These are phyloP conservation scores for Theileria equi DNA, from an alignment of 169 alveolate species.

Conservation along the genomic window DNA sequence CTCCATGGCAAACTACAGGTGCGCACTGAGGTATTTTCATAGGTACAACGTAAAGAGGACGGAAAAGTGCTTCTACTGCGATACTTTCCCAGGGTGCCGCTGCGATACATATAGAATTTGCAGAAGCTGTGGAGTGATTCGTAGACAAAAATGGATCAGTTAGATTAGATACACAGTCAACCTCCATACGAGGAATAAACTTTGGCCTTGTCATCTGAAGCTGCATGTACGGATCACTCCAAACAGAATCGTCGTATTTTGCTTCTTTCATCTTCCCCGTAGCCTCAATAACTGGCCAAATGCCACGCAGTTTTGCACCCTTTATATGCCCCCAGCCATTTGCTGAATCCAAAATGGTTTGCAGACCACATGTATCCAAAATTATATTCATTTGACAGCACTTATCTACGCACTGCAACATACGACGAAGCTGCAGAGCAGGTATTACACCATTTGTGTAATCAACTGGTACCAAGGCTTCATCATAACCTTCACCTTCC, in stretches of 20 bases:
- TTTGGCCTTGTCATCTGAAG: conserved; percentile 81
- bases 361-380: conserved; percentile 86
- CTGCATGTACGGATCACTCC: conserved; percentile 77
- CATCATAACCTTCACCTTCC: conserved; percentile 91
- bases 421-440: conserved; percentile 75
- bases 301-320: conserved; percentile 85
- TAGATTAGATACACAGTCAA: conserved; percentile 77
- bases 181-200: conserved; percentile 80
- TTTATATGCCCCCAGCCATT: conserved; percentile 79
- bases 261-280: conserved; percentile 84
- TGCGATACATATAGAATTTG: conserved; percentile 67
- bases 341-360: conserved; percentile 82
- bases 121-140: conserved; percentile 61
- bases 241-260: conserved; percentile 71
- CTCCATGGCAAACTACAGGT: conserved; percentile 78
- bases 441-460: conserved; percentile 76
- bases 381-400: conserved; percentile 75
- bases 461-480: conserved; percentile 86
- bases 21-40: conserved; percentile 49
- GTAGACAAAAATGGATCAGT: conserved; percentile 73
- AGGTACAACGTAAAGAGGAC: conserved; percentile 47
- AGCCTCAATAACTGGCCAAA: conserved; percentile 87
- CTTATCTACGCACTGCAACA: conserved; percentile 66
- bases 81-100: conserved; percentile 81
- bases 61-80: conserved; percentile 80